Base-by-base conservation (phyloP, 345 rosid genomes). In the Bruguiera sexangula region DNA sequence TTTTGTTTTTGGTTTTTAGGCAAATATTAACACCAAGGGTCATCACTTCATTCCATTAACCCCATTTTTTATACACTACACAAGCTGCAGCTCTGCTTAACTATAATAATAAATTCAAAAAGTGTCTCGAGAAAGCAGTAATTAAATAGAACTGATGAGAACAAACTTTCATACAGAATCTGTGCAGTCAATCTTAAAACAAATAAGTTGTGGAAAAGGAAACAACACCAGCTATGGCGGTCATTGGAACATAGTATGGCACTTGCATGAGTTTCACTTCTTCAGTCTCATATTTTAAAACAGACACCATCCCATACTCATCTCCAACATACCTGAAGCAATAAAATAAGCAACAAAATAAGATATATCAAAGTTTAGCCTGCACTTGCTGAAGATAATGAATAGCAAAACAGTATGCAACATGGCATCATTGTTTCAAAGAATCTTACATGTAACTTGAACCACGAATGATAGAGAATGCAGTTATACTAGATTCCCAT, bases 401-500 rank as follows among this genome's bases (percentile, higher is more conserved):
- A 65, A 60, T 36, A 1, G 20, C 3, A 27, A 73, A 43, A 21
- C 1, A 4, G 16, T 21, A 56, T 26, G 32, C 60, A 20, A 16
- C 15, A 39, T 21, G 19, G 21, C 21, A 51, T 50, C 8, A 1
- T 11, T 26, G 2, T 43, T 69, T 65, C 53, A 46, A 66, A 54
- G 46, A 30, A 21, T 48, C 50, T 24, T 75, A 76, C 80, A 76
- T 76, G 65, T 66, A 71, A 62, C 65, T 61, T 22, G 75, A 62
- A 63, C 75, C 72, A 71, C 8, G 39, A 54, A 76, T 76, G 6
- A 71, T 64, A 6, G 80, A 76, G 63, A 76, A 76, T 22, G 80
- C 72, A 3, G 80, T 76, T 54, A 76, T 63, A 56, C 34, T 67
- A 53, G 72, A 76, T 21, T 76, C 80, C 80, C 76, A 76, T 61